phyloP scores from a whole-genome alignment of 257 asterid genomes.

The Anisodus tanguticus region DNA sequence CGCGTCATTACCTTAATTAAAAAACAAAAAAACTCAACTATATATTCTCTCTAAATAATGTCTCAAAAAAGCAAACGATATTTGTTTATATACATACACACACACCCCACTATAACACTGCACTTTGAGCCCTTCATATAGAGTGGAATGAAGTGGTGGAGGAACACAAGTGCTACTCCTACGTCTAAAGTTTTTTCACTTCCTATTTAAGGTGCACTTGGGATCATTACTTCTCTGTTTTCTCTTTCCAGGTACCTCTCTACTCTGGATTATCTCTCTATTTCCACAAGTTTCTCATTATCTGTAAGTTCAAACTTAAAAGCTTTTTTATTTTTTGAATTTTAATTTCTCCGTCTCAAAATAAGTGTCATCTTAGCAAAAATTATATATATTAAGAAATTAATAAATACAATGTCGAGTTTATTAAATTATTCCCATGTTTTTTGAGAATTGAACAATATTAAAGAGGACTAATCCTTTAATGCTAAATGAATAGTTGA shows the following conservation, averaged over 20 bases:
- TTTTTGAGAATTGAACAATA: too few relatives aligned
- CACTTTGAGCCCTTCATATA: background rate
- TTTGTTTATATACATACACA: background rate
- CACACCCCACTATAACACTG: background rate
- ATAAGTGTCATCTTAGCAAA: too few relatives aligned
- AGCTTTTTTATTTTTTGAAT: background rate
- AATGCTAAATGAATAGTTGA: too few relatives aligned
- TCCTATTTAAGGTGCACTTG: background rate
- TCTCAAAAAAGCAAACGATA: background rate
- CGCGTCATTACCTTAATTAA: background rate
- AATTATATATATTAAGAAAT: too few relatives aligned
- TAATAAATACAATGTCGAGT: too few relatives aligned
- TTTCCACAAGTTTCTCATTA: background rate
- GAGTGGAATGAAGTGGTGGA: background rate
- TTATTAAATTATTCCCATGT: too few relatives aligned
- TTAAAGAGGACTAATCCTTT: too few relatives aligned
- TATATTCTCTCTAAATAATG: background rate
- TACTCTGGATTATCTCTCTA: background rate
- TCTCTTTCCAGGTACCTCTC: background rate
- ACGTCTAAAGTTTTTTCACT: constrained; percentile 43
- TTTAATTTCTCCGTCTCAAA: too few relatives aligned
- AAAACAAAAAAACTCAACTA: background rate
- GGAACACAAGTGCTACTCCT: constrained; percentile 45
- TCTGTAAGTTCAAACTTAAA: background rate
- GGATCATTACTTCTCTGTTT: background rate